These are phyloP conservation scores for Cyberlindnera suaveolens DNA, from an alignment of 805 yeast species.

Conservation along the genomic window DNA sequence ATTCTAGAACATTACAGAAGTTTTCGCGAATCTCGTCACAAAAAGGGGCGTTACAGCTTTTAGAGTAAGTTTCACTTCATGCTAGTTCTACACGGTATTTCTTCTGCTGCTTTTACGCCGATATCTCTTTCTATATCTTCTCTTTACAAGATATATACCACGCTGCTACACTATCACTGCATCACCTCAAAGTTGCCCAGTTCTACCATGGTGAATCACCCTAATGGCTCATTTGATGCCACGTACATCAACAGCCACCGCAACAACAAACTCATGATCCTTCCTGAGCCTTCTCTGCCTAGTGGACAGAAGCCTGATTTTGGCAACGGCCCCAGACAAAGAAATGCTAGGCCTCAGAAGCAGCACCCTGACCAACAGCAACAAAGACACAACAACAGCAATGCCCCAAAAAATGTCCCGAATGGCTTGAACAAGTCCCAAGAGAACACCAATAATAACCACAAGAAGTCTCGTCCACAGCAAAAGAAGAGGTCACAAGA, in stretches of 20 bases:
- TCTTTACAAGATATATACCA: too few relatives aligned
- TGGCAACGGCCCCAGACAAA: slow-evolving; percentile 6
- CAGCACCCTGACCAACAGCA: neutral
- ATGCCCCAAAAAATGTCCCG: neutral
- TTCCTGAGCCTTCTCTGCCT: slow-evolving; percentile 11
- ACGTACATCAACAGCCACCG: slow-evolving; percentile 5
- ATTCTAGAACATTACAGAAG: too few relatives aligned
- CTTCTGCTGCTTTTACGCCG: too few relatives aligned
- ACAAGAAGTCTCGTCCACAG: too few relatives aligned
- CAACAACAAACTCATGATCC: slow-evolving; percentile 1
- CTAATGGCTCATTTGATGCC: slow-evolving; percentile 1
- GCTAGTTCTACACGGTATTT: too few relatives aligned
- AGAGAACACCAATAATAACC: slow-evolving; percentile 1
- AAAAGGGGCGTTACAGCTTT: too few relatives aligned
- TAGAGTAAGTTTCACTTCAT: too few relatives aligned
- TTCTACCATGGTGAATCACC: too few relatives aligned
- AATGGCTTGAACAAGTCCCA: neutral
- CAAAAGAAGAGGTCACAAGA: neutral
- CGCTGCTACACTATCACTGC: too few relatives aligned
- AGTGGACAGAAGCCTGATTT: slow-evolving; percentile 16
- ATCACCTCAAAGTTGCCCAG: too few relatives aligned
- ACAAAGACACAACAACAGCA: slow-evolving; percentile 1
- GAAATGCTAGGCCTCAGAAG: neutral
- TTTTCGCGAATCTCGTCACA: too few relatives aligned
- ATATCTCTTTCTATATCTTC: too few relatives aligned